Percentiles rank a stretch among this genome's conserved stretches.
These are phyloP conservation scores for Zasmidium angulare DNA, from an alignment of 2,329 filamentous ascomycete genomes.

Conservation along the genomic window DNA sequence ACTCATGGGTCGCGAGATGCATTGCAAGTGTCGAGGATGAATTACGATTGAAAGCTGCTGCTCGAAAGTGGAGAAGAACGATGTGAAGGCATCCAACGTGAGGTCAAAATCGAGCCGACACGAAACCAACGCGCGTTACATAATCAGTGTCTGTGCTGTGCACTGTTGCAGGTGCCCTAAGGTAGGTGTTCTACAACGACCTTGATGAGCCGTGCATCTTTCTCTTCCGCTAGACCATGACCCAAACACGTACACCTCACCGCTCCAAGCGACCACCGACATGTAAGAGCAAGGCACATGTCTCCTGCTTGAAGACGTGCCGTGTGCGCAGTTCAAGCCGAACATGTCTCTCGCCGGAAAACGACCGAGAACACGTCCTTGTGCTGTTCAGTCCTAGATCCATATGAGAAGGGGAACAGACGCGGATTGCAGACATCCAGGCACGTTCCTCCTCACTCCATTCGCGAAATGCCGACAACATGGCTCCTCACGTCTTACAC, in stretches of 20 bases:
- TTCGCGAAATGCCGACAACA: neutral
- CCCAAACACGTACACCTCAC: too few relatives aligned
- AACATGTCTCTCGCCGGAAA: too few relatives aligned
- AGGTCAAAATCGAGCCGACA: neutral
- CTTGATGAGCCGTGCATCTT: neutral
- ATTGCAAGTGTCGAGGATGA: too few relatives aligned
- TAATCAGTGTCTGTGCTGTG: neutral
- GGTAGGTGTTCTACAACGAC: neutral
- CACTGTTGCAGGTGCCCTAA: too few relatives aligned
- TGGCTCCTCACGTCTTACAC: neutral
- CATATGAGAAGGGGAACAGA: neutral
- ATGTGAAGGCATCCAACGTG: neutral
- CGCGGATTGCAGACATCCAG: neutral
- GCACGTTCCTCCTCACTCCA: neutral
- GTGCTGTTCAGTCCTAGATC: too few relatives aligned
- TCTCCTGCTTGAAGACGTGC: too few relatives aligned
- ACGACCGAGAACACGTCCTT: too few relatives aligned
- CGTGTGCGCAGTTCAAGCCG: too few relatives aligned
- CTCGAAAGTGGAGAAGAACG: neutral
- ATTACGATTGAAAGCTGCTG: too few relatives aligned
- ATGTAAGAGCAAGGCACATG: too few relatives aligned
- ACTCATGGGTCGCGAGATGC: too few relatives aligned
- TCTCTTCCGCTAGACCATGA: neutral
- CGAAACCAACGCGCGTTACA: neutral
- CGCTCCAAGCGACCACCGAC: too few relatives aligned